Evolutionary conservation across 2,329 filamentous ascomycete genomes (phyloP).

Genomic region (Phialophora macrospora): DNA sequence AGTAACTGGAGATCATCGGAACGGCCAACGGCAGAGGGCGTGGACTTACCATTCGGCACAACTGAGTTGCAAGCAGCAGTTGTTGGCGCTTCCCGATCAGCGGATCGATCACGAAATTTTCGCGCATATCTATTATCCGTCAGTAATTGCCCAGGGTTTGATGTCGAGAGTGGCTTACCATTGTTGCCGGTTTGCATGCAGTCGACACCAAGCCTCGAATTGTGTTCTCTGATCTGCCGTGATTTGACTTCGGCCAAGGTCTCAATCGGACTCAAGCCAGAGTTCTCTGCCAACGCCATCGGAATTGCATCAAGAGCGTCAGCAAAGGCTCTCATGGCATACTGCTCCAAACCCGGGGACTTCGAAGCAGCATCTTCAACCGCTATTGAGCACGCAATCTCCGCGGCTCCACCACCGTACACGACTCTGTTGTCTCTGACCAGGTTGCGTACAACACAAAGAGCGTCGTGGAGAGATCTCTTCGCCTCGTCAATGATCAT

Average conservation of each 20-base stretch:
- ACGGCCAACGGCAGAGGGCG: not conserved
- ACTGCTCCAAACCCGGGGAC: constrained; percentile 97
- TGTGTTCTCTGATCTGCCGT: constrained; percentile 87
- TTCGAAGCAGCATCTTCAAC: constrained; percentile 94
- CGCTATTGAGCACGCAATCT: constrained; percentile 94
- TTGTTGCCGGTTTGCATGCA: constrained; percentile 96
- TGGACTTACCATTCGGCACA: constrained; percentile 81
- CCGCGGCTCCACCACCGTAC: constrained; percentile 93
- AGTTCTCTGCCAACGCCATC: constrained; percentile 97
- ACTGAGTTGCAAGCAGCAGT: constrained; percentile 90
- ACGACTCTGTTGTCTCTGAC: constrained; percentile 96
- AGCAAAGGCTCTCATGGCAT: constrained; percentile 97
- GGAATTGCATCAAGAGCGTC: constrained; percentile 92
- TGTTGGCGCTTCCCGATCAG: constrained; percentile 98
- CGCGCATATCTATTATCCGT: constrained; percentile 77
- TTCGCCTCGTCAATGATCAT: constrained; percentile 99
- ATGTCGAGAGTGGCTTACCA: constrained; percentile 52
- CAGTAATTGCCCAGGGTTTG: constrained; percentile 22
- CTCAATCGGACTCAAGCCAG: constrained; percentile 91
- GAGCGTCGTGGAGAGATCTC: constrained; percentile 92
- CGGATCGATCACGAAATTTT: constrained; percentile 97
- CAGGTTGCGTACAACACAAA: constrained; percentile 96
- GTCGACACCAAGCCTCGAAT: constrained; percentile 83
- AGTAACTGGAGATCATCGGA: constrained; percentile 9
- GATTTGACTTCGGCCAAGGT: constrained; percentile 95